Evolutionary conservation across 108 stramenopile species (phyloP).

Genomic region (Pseudonitzschia multistriata): DNA sequence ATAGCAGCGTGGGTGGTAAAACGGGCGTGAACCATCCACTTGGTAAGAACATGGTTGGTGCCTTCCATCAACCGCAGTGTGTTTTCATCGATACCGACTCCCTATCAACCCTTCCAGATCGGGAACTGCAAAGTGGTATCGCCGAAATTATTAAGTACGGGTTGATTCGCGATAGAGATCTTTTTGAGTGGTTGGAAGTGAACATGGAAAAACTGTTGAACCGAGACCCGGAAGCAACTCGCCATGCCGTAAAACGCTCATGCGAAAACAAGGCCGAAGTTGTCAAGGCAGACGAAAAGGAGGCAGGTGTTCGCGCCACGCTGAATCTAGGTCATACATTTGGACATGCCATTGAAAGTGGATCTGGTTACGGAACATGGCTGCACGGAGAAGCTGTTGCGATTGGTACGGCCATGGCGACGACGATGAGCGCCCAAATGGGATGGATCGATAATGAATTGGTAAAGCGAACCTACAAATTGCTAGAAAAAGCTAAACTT

Average conservation of each 20-base stretch:
- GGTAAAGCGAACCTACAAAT: conserved; percentile 53
- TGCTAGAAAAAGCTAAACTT: conserved; percentile 69
- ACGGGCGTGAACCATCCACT: conserved; percentile 96
- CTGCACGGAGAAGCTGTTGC: conserved; percentile 97
- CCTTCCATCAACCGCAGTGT: conserved; percentile 96
- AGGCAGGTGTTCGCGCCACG: conserved; percentile 92
- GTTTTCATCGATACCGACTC: conserved; percentile 88
- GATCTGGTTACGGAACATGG: conserved; percentile 91
- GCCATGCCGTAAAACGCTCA: conserved; percentile 83
- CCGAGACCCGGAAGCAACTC: conserved; percentile 76
- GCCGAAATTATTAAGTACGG: conserved; percentile 97
- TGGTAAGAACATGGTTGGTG: conserved; percentile 99
- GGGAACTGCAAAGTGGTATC: conserved; percentile 89
- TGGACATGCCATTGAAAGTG: conserved; percentile 98
- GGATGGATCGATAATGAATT: conserved; percentile 83
- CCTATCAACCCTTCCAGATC: conserved; percentile 89
- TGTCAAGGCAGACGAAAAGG: conserved; percentile 94
- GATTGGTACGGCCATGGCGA: conserved; percentile 96
- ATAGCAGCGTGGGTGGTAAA: conserved; percentile 96
- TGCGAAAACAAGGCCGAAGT: conserved; percentile 96
- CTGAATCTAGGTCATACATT: conserved; percentile 99
- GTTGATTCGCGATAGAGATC: conserved; percentile 82
- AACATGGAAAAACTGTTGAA: conserved; percentile 74
- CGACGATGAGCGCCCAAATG: conserved; percentile 84
- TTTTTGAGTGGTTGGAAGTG: conserved; percentile 93